Percentiles rank a stretch among this genome's conserved stretches.
Conservation (phyloP, 177 flowering plant species). For the Vitis hybrid region DNA sequence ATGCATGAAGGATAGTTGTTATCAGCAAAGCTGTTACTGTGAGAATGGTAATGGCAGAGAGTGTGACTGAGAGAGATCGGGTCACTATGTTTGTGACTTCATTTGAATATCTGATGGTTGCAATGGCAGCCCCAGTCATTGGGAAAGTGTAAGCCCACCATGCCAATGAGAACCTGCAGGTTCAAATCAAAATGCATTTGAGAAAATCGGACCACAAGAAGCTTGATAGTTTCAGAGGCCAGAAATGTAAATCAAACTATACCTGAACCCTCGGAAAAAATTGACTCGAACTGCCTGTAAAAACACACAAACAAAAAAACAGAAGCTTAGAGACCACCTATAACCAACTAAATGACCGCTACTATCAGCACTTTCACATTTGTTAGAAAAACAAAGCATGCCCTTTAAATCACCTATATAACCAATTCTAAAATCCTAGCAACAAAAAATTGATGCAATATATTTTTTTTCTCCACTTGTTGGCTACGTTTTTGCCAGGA, state of each 20-base stretch:
- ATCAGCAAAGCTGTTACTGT: constrained; percentile 57
- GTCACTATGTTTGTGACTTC: constrained; percentile 53
- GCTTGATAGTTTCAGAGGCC: background rate
- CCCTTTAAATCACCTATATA: background rate
- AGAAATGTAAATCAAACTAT: constrained; percentile 1
- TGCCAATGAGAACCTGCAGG: constrained; percentile 65
- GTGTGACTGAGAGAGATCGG: constrained; percentile 41
- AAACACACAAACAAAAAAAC: background rate
- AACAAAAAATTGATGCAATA: no score
- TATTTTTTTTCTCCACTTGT: no score
- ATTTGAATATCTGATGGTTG: constrained; percentile 69
- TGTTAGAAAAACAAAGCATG: no score
- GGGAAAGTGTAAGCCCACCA: constrained; percentile 99
- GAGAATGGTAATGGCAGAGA: constrained; percentile 50
- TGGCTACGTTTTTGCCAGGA: no score
- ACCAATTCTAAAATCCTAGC: background rate
- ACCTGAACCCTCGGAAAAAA: constrained; percentile 90
- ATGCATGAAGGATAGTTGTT: constrained; percentile 69
- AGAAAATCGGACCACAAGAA: background rate
- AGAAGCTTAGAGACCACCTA: background rate
- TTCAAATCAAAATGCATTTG: background rate
- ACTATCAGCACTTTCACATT: no score
- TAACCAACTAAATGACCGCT: background rate
- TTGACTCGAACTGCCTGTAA: constrained; percentile 79
- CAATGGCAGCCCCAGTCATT: constrained; percentile 90